These are phyloP conservation scores for Neofusicoccum laricinum DNA, from an alignment of 2,329 filamentous ascomycete species.

Conservation along the genomic window DNA sequence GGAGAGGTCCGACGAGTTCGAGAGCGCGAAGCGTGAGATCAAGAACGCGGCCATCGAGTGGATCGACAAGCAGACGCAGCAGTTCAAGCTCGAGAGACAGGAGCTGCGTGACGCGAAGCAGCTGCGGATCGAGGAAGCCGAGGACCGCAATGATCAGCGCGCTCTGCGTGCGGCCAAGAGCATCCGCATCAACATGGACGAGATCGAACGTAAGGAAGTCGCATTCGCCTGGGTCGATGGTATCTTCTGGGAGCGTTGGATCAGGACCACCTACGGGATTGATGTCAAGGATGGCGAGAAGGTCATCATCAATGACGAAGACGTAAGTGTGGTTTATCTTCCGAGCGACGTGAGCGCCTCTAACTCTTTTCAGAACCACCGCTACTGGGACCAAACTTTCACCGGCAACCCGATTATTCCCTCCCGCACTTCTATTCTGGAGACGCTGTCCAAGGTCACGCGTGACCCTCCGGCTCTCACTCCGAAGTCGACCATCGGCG, in stretches of 20 bases:
- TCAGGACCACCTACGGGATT: conserved; percentile 90
- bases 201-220: conserved; percentile 81
- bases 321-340: conserved; percentile 60
- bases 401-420: conserved; percentile 88
- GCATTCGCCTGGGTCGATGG: conserved; percentile 97
- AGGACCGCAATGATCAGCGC: conserved; percentile 87
- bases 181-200: conserved; percentile 87
- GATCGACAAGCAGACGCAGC: conserved; percentile 93
- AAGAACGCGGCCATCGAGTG: conserved; percentile 95
- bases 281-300: conserved; percentile 82
- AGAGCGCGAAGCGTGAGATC: conserved; percentile 77
- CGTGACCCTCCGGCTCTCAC: conserved; percentile 67
- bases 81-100: conserved; percentile 89
- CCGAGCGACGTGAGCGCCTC: neutral
- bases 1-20: conserved; percentile 74
- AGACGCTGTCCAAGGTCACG: conserved; percentile 73
- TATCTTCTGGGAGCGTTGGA: conserved; percentile 96
- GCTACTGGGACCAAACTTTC: conserved; percentile 91
- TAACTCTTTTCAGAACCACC: conserved; percentile 63
- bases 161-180: conserved; percentile 83
- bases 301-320: conserved; percentile 95
- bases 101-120: conserved; percentile 94
- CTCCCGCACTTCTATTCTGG: conserved; percentile 84
- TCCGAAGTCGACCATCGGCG: conserved; percentile 73
- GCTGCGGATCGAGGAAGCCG: conserved; percentile 90